Evolutionary conservation across 441 rosid species (phyloP), one percentile per base, ranked within the genome.

Genomic region (Flueggea neowawraea): DNA sequence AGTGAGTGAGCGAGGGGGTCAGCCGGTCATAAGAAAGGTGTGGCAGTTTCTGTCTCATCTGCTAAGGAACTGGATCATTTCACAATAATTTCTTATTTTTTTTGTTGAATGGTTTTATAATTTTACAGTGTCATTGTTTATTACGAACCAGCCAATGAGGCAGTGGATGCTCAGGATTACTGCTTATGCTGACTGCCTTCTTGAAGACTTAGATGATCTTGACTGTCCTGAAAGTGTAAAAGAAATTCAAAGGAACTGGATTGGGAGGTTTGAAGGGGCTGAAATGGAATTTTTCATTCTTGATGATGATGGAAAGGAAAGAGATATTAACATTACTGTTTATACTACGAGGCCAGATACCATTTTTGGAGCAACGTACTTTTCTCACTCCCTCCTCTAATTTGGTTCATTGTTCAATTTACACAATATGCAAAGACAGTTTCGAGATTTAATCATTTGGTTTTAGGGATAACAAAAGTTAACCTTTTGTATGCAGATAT

Each of bases 131-230:
- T 87, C 84, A 69, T 89, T 94, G 88, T 91, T 91, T 89, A 82
- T 91, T 78, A 85, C 94, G 91, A 78, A 94, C 91, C 96, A 94
- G 99, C 96, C 97, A 75, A 94, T 94, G 99, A 82, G 95, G 83
- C 97, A 94, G 71, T 94, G 99, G 97, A 91, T 91, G 86, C 94
- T 94, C 76, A 91, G 82, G 87, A 94, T 94, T 67, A 94, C 96
- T 59, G 97, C 89, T 9, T 94, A 94, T 61, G 97, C 95, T 71
- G 97, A 91, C 74, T 90, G 92, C 55, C 97, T 91, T 80, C 89
- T 89, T 44, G 87, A 91, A 71, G 99, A 94, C 82, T 73, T 94
- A 64, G 95, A 91, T 64, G 96, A 87, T 5, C 94, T 94, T 15
- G 90, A 94, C 52, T 94, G 97, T 97, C 97, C 97, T 69, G 99